Percentiles rank a stretch among this genome's conserved stretches.
Conservation (phyloP, 2,329 filamentous ascomycete species). For the Karstenula rhodostoma region DNA sequence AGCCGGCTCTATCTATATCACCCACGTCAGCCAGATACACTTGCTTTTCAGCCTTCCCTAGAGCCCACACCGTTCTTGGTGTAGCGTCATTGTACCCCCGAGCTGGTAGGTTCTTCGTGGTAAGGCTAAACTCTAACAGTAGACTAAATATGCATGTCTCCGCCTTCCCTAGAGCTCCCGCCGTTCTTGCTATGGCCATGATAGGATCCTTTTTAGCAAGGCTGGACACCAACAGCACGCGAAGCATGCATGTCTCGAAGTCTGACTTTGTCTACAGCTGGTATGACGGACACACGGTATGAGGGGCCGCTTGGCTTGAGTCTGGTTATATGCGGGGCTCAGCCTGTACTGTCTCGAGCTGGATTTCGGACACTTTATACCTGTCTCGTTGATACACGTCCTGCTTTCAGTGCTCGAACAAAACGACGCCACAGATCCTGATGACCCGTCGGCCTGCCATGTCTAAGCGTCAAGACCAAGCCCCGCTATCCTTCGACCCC, state of each 20-base stretch:
- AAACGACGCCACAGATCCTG: neutral
- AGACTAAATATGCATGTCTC: too few species aligned
- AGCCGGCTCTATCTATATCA: neutral
- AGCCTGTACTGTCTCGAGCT: neutral
- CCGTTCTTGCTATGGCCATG: too few species aligned
- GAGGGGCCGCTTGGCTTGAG: neutral
- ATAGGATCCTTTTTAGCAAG: too few species aligned
- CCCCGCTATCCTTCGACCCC: neutral
- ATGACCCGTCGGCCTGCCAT: neutral
- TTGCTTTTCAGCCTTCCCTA: neutral
- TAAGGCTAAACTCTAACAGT: too few species aligned
- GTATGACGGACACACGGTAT: neutral
- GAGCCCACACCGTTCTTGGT: neutral
- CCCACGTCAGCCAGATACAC: neutral
- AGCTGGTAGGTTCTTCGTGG: too few species aligned
- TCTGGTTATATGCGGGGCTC: neutral
- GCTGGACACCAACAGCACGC: neutral
- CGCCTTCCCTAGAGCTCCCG: neutral
- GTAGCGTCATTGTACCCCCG: too few species aligned
- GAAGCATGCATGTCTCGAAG: neutral
- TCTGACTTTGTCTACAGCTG: neutral
- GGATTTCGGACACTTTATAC: neutral
- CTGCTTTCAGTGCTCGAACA: neutral
- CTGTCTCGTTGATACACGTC: neutral
- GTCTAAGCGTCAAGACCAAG: neutral